These are phyloP conservation scores for Tetratostichococcus sp. DNA, from an alignment of 139 green algal species.

Conservation along the genomic window DNA sequence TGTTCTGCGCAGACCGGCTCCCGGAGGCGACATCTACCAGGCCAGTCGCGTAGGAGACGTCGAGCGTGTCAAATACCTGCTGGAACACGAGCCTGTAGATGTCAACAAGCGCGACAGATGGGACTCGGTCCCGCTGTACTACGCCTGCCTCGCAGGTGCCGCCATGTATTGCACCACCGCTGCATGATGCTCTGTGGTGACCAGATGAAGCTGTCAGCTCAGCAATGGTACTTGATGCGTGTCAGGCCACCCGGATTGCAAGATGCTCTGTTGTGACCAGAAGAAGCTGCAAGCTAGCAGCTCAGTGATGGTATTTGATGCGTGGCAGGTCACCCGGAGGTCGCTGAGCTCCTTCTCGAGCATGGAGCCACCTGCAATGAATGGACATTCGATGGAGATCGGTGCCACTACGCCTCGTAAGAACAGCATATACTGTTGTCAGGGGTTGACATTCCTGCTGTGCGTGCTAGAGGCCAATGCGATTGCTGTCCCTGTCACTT, in stretches of 20 bases:
- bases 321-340: constrained; percentile 20
- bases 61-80: constrained; percentile 16
- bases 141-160: constrained; percentile 23
- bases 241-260: no score
- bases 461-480: no score
- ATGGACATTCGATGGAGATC: constrained; percentile 30
- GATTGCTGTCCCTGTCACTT: no score
- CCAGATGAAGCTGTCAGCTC: no score
- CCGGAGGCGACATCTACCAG: constrained; percentile 16
- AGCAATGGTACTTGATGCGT: no score
- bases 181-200: no score
- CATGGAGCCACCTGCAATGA: constrained; percentile 23
- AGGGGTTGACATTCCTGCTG: no score
- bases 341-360: constrained; percentile 19
- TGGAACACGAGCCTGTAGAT: constrained; percentile 20
- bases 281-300: no score
- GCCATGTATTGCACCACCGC: no score
- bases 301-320: no score
- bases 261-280: no score
- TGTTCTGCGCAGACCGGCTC: constrained; percentile 3
- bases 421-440: no score
- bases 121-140: constrained; percentile 23
- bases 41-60: constrained; percentile 19
- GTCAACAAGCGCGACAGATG: constrained; percentile 23
- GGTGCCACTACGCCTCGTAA: constrained; percentile 19